Evolutionary conservation across 352 stramenopile genomes (phyloP).

Genomic region (Phytophthora sp.): DNA sequence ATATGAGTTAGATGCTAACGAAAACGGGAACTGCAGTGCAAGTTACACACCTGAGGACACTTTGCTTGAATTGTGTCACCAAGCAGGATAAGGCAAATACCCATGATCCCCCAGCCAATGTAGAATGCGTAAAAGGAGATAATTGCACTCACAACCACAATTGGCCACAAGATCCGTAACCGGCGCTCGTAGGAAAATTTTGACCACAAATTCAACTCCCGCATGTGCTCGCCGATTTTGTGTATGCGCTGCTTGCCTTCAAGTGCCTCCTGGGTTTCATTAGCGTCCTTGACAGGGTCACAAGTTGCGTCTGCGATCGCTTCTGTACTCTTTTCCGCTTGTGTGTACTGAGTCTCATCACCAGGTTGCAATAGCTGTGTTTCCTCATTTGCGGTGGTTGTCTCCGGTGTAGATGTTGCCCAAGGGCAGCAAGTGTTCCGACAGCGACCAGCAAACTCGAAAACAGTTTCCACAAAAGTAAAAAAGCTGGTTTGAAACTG

Average conservation of each 20-base stretch:
- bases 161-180: constrained; percentile 66
- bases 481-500: constrained; percentile 74
- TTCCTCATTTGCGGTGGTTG: constrained; percentile 26
- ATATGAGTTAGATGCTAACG: constrained; percentile 7
- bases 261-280: constrained; percentile 67
- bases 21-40: too few relatives aligned
- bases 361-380: constrained; percentile 26
- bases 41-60: constrained; percentile 84
- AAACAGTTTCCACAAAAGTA: constrained; percentile 46
- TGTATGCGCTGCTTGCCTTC: constrained; percentile 61
- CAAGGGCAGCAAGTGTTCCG: constrained; percentile 16
- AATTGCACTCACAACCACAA: constrained; percentile 80
- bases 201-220: constrained; percentile 75
- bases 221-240: constrained; percentile 51
- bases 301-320: constrained; percentile 12
- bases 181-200: constrained; percentile 78
- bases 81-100: constrained; percentile 78
- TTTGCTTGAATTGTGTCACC: constrained; percentile 82
- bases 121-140: constrained; percentile 86
- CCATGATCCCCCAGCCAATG: constrained; percentile 85
- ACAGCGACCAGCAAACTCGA: constrained; percentile 28
- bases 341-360: constrained; percentile 12
- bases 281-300: constrained; percentile 44
- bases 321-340: not conserved
- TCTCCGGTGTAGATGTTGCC: not conserved